Evolutionary conservation across 345 rosid genomes (phyloP), one percentile per base, ranked within the genome.

Genomic region (Heritiera fomes): DNA sequence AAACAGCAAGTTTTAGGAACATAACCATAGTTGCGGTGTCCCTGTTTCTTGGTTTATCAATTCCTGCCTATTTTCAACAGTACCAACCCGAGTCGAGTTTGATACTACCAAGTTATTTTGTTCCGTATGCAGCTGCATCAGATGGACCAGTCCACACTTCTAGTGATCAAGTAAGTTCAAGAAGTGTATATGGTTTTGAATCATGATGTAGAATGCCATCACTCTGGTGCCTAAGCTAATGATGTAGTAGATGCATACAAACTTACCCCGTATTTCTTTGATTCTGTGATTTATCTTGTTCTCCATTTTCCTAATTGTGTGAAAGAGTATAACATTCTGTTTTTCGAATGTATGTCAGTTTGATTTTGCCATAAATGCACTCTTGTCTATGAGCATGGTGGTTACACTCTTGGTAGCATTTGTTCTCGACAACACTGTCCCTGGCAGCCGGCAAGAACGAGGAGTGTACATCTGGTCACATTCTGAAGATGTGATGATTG

Each of bases 41-140:
- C 6, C 77, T 95, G 83, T 95, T 95, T 84, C 90, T 95, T 23
- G 98, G 99, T 55, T 77, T 93, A 79, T 92, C 99, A 17, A 73
- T 95, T 58, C 97, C 99, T 40, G 90, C 94, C 45, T 95, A 93
- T 87, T 79, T 95, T 79, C 99, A 95, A 77, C 97, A 90, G 83
- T 95, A 93, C 83, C 90, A 93, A 66, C 92, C 93, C 3, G 77
- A 78, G 50, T 67, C 95, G 17, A 87, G 71, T 83, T 85, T 93
- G 78, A 92, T 95, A 81, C 86, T 93, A 74, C 98, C 96, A 28
- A 85, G 97, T 83, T 92, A 93, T 82, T 87, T 92, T 63, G 81
- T 93, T 40, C 89, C 98, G 52, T 95, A 78, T 73, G 88, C 87
- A 17, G 99, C 98, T 13, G 98, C 99, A 71, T 92, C 99, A 69